A percentile compares a stretch with the other conserved stretches of the same genome.
phyloP scores from a whole-genome alignment of 208 protist species.

The Leishmania tropica region DNA sequence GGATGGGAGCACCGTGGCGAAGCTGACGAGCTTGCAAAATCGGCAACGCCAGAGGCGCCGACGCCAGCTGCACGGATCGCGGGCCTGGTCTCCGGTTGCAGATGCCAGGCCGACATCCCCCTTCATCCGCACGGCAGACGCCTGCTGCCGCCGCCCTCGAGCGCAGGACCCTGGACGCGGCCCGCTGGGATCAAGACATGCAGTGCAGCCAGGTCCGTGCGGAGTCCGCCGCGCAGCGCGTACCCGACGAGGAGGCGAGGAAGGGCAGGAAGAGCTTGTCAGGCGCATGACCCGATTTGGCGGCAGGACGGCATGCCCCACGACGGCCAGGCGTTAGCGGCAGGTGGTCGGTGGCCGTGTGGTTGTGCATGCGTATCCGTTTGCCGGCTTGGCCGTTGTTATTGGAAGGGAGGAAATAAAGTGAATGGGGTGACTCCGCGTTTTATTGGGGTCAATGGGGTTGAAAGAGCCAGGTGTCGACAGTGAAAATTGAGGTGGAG shows the following conservation, averaged over 20 bases:
- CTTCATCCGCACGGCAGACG: no score
- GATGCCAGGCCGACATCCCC: neutral
- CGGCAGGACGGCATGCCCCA: neutral
- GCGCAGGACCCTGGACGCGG: neutral
- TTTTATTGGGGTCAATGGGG: no score
- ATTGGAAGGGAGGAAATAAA: no score
- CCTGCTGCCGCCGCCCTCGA: no score
- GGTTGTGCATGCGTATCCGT: neutral
- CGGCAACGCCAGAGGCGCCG: neutral
- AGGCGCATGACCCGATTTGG: neutral
- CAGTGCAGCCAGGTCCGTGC: no score
- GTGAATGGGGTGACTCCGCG: no score
- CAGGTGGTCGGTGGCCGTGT: neutral
- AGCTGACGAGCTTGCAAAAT: neutral
- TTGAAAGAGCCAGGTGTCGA: no score
- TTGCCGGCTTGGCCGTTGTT: no score
- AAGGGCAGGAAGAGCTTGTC: neutral
- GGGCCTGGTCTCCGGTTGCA: neutral
- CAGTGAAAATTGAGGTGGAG: no score
- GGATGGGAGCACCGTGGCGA: no score
- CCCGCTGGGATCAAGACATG: neutral
- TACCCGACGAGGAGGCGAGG: neutral
- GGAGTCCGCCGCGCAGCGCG: neutral
- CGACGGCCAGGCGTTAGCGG: neutral
- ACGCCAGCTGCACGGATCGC: neutral